Conservation (phyloP, 225 moss, liverwort and hornwort genomes). For the Pseudisothecium myosuroides region DNA sequence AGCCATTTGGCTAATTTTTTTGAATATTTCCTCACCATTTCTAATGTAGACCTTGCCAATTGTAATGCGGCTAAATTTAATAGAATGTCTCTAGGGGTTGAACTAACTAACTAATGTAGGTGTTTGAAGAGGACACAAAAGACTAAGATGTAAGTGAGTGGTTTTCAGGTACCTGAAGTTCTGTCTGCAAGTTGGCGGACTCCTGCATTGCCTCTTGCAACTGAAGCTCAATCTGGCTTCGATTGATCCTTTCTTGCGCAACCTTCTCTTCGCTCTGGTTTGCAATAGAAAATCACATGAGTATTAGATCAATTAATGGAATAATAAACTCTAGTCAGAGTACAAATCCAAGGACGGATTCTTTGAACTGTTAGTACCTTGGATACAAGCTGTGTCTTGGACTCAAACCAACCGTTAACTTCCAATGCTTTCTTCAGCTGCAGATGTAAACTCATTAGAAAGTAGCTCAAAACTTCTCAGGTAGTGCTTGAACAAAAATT, state of each 20-base stretch:
- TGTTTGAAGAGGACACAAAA: not conserved
- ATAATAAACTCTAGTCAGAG: not conserved
- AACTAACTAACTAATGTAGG: not conserved
- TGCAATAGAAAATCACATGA: not conserved
- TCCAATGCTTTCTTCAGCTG: slow-evolving; percentile 8
- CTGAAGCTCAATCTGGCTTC: slow-evolving; percentile 20
- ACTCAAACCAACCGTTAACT: slow-evolving; percentile 1
- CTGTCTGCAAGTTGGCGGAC: slow-evolving; percentile 35
- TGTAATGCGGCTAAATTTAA: not conserved
- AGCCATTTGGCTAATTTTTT: not conserved
- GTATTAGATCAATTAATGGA: not conserved
- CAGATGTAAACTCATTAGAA: not conserved
- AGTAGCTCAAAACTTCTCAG: not conserved
- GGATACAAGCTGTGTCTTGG: slow-evolving; percentile 8
- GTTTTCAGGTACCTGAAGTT: slow-evolving; percentile 38
- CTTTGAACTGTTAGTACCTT: not conserved
- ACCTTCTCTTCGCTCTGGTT: slow-evolving; percentile 34
- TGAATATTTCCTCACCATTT: not conserved
- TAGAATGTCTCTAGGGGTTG: not conserved
- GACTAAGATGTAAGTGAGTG: not conserved
- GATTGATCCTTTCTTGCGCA: slow-evolving; percentile 3
- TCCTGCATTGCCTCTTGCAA: slow-evolving; percentile 41
- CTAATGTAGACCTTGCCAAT: not conserved
- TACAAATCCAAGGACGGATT: not conserved
- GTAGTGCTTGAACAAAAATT: not conserved